Conservation (phyloP, 228 moss, liverwort and hornwort species). For the Sphagnum fallax region DNA sequence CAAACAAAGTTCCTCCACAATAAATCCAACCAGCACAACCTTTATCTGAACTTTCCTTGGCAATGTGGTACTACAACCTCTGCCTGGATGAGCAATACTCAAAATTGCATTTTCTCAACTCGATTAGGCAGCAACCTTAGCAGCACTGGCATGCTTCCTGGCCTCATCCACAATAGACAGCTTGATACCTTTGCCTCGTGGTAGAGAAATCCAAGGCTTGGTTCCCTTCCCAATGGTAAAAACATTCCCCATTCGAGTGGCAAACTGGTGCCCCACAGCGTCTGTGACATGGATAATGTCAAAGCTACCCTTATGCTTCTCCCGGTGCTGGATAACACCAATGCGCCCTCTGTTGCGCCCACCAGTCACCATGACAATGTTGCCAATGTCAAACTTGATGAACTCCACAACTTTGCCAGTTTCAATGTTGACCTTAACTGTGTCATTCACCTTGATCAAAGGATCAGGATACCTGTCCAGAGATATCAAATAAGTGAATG, state of each 20-base stretch:
- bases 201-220: conserved; percentile 82
- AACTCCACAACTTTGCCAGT: conserved; percentile 64
- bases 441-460: conserved; percentile 59
- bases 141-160: conserved; percentile 65
- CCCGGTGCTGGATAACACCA: conserved; percentile 85
- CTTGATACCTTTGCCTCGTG: conserved; percentile 95
- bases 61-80: neutral
- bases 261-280: conserved; percentile 72
- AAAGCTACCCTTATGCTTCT: conserved; percentile 98
- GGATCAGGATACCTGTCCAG: conserved; percentile 49
- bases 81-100: conserved; percentile 8
- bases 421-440: conserved; percentile 59
- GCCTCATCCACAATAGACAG: conserved; percentile 89
- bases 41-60: no score
- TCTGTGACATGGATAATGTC: conserved; percentile 91
- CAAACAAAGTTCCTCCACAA: no score
- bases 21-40: no score
- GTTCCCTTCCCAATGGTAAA: conserved; percentile 72
- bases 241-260: conserved; percentile 95
- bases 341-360: conserved; percentile 92
- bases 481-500: neutral
- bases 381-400: conserved; percentile 58
- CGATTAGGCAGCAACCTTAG: conserved; percentile 53
- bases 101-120: conserved; percentile 6
- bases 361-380: conserved; percentile 64